Conservation (phyloP, 176 grass and related monocot species). For the Miscanthus lutarioriparius region DNA sequence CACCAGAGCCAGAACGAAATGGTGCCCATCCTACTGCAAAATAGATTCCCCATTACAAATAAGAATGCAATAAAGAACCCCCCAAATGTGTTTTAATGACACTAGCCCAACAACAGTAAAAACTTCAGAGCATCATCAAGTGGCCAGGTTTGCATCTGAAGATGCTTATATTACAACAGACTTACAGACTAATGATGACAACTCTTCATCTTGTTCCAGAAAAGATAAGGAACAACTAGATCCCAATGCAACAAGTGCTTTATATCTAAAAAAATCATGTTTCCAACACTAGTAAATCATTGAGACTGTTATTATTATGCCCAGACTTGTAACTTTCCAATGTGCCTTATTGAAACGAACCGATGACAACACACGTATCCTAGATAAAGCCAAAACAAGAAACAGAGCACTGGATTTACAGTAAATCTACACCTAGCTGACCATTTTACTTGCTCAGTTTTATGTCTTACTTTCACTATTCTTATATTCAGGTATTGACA, state of each 20-base stretch:
- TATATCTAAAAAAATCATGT: not conserved
- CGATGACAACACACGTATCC: not conserved
- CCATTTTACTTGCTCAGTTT: not conserved
- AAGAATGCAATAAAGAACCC: not conserved
- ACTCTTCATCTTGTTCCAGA: not conserved
- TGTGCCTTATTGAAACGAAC: not conserved
- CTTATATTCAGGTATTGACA: not conserved
- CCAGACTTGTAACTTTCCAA: not conserved
- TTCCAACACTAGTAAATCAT: not conserved
- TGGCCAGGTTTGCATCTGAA: not conserved
- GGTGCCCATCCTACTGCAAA: slow-evolving; percentile 73
- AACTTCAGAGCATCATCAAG: not conserved
- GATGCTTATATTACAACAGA: not conserved
- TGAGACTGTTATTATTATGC: not conserved
- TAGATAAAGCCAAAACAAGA: not conserved
- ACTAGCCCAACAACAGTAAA: not conserved
- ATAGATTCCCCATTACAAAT: not conserved
- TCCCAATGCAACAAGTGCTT: not conserved
- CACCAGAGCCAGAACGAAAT: slow-evolving; percentile 48
- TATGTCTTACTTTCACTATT: not conserved
- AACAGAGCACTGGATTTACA: not conserved
- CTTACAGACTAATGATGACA: not conserved
- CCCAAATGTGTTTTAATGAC: not conserved
- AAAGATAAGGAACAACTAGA: not conserved
- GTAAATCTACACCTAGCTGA: not conserved